Base-by-base conservation (phyloP, 2,329 filamentous ascomycete species). In the Ascochyta koolunga region DNA sequence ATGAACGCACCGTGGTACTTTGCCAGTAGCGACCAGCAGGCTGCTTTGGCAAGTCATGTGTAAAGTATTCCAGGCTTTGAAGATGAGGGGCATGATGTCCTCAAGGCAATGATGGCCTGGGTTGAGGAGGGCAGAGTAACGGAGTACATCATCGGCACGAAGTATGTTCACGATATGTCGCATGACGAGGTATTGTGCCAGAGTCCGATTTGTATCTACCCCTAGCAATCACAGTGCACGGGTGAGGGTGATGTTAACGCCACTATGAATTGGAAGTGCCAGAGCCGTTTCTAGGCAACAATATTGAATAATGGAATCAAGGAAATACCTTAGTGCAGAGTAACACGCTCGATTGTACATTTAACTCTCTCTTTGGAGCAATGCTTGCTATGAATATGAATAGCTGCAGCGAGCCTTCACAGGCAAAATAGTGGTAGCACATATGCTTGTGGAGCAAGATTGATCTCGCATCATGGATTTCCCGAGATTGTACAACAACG, bases 81-180 rank as follows among this genome's bases (percentile, higher is more conserved):
- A 24, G 71, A 79, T 22, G 68, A 73, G 0, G 61, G 77, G n/a
- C 66, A 76, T 15, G 82, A 82, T 29, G 74, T 79, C 0, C 59
- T 83, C 27, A 66, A 78, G 9, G 76, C 79, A 0, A 70, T 83
- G 25, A 77, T 80, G 33, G 67, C 67, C 4, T 80, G 79, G 79
- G 78, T 80, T 3, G 79, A 73, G 47, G 50, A 72, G 13, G 70
- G 65, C 3, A 51, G 60, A 3, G 76, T 74, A 0, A 79, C 80
- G 0, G 75, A 78, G 2, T 62, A 69, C 24, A 58, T 74, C n/a
- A 58, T 68, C 18, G 71, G 55, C 4, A 70, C 68, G 0, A 72
- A 69, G 55, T 71, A 64, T 40, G 59, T 56, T 6, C 58, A 72
- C 22, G 70, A 72, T 10, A 61, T 48, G 11, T 54, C 39, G 9